A percentile compares a stretch with the other conserved stretches of the same genome.
Evolutionary conservation across 1,284 basidiomycete species (phyloP).

Genomic region (Testicularia cyperi): DNA sequence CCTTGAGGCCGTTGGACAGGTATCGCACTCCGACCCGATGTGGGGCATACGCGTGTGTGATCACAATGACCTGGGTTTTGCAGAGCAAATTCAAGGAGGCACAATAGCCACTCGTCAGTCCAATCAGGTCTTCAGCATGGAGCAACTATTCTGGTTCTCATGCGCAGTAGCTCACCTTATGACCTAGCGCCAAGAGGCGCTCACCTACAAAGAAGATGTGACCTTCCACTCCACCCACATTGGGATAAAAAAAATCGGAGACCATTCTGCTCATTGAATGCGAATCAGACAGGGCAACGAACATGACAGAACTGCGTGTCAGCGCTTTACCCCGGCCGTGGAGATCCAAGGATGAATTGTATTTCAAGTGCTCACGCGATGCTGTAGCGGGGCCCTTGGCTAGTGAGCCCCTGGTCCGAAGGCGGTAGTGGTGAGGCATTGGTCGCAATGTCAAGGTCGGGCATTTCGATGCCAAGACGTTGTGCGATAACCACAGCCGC

Average conservation of each 20-base stretch:
- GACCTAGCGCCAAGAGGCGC: slow-evolving; percentile 77
- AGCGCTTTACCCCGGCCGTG: no score
- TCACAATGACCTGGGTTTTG: slow-evolving; percentile 87
- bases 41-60: slow-evolving; percentile 86
- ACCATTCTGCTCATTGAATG: slow-evolving; percentile 71
- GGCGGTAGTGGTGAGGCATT: no score
- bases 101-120: no score
- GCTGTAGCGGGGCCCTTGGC: slow-evolving; percentile 21
- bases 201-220: slow-evolving; percentile 72
- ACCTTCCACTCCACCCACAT: slow-evolving; percentile 92
- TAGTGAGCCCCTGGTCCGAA: no score
- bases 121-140: no score
- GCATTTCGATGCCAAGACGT: not conserved
- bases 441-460: no score
- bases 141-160: not conserved
- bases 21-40: slow-evolving; percentile 85
- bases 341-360: no score
- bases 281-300: not conserved
- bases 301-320: not conserved
- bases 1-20: slow-evolving; percentile 80
- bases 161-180: slow-evolving; percentile 68
- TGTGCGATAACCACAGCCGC: not conserved
- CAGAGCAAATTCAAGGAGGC: no score
- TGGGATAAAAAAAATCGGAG: slow-evolving; percentile 93
- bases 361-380: slow-evolving; percentile 44